Evolutionary conservation across 768 basidiomycete genomes (phyloP), one percentile per base, ranked within the genome.

Genomic region (Rhizopogon vinicolor): DNA sequence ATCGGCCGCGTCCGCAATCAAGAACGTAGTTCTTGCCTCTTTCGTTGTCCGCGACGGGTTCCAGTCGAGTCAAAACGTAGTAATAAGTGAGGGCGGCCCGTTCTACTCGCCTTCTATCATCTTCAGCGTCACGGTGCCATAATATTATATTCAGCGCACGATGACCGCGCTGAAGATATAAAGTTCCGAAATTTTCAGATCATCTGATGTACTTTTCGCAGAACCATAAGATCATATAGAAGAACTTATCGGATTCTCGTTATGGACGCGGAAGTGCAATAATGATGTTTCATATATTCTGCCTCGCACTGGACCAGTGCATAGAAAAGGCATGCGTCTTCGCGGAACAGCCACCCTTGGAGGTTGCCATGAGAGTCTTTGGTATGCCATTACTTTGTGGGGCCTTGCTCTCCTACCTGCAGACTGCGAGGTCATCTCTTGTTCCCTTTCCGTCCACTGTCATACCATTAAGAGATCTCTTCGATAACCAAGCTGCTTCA

Each of bases 401-500:
- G 3, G 51, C 41, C 2, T 43, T 69, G 5, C 49, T 69, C 31
- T 58, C 65, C 0, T 63, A 53, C 51, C 55, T 69, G 43, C 54
- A 57, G 16, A 46, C 55, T 6, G 22, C 48, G 0, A 19, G 53
- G 44, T 37, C 61, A 8, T 48, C 63, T 13, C 57, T 69, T 50
- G 13, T 55, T 6, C 41, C 60, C 2, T 78, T 73, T 55, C 68
- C 72, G 5, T 76, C 74, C 4, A 58, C 55, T 3, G 40, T 64
- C 6, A 40, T 79, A 14, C 60, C 69, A 6, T 49, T 80, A 0
- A 51, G 54, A 5, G 41, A 51, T 37, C 51, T 76, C 16, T 67
- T 78, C 55, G 56, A 79, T 9, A 79, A 79, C 51, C 73, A 76
- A 52, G 78, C 77, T 5, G 76, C 78, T 5, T 75, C 77, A 1